A percentile compares a stretch with the other conserved stretches of the same genome.
These are phyloP conservation scores for Rhodocollybia butyracea DNA, from an alignment of 768 basidiomycete genomes.

Conservation along the genomic window DNA sequence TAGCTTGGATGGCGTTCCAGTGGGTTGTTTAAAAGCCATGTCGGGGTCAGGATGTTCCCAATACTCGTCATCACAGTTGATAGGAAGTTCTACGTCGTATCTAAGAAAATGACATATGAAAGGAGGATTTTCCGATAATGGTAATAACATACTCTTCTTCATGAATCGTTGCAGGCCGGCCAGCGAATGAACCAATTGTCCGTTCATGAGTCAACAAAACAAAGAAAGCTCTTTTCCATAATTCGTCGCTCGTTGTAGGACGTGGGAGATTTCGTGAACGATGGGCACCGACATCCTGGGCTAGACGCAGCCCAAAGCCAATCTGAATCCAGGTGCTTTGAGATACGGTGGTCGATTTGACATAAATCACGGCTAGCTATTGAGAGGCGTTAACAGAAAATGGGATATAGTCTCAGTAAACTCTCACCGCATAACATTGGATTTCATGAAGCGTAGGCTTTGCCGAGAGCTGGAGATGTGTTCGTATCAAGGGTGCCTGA, in stretches of 20 bases:
- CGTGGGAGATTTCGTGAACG: constrained; percentile 29
- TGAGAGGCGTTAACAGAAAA: background rate
- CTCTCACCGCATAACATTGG: constrained; percentile 61
- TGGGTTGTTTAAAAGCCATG: constrained; percentile 63
- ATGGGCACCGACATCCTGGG: constrained; percentile 78
- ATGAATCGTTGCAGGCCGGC: constrained; percentile 69
- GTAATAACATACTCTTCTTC: constrained; percentile 63
- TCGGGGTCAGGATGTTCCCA: constrained; percentile 60
- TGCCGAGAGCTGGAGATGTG: constrained; percentile 49
- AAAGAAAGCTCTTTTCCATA: constrained; percentile 74
- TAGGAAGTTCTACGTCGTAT: constrained; percentile 66
- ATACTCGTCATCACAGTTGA: constrained; percentile 67
- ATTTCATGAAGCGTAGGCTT: constrained; percentile 68
- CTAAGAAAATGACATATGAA: constrained; percentile 28
- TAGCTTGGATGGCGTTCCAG: constrained; percentile 49
- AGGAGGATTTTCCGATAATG: background rate
- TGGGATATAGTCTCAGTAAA: constrained; percentile 16
- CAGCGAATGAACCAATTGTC: constrained; percentile 45
- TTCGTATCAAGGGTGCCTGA: constrained; percentile 59
- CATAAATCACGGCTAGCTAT: constrained; percentile 47
- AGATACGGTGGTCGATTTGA: constrained; percentile 44
- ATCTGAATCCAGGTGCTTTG: constrained; percentile 62
- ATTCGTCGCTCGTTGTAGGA: constrained; percentile 58
- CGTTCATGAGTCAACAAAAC: constrained; percentile 39
- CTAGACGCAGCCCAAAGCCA: constrained; percentile 58